Evolutionary conservation across 1,139 yeast genomes (phyloP).

Genomic region (Yamadazyma siamensis): DNA sequence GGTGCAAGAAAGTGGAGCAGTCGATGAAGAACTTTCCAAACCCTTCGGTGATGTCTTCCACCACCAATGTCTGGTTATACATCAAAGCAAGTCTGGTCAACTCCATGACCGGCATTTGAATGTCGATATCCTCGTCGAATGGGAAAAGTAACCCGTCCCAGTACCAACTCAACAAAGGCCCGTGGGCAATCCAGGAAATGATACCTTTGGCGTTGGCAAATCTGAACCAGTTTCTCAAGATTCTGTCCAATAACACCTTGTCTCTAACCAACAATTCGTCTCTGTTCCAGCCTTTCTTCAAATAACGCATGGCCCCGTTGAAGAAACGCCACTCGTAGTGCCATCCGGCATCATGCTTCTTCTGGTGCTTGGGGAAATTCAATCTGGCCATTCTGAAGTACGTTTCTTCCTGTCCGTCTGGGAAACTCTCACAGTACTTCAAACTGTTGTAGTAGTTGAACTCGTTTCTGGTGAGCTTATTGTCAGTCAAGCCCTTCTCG

Average conservation of each 20-base stretch:
- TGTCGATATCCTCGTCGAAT: conserved; percentile 37
- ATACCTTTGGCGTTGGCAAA: conserved; percentile 31
- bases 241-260: conserved; percentile 26
- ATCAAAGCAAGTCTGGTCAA: conserved; percentile 25
- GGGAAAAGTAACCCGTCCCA: conserved; percentile 38
- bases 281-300: conserved; percentile 26
- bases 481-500: conserved; percentile 12
- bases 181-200: conserved; percentile 41
- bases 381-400: conserved; percentile 35
- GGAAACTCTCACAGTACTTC: conserved; percentile 18
- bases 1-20: conserved; percentile 34
- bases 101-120: conserved; percentile 34
- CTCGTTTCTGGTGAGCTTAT: conserved; percentile 20
- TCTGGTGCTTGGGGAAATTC: conserved; percentile 19
- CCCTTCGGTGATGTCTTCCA: conserved; percentile 25
- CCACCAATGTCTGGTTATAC: conserved; percentile 36
- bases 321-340: conserved; percentile 46
- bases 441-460: conserved; percentile 25
- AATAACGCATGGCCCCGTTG: conserved; percentile 36
- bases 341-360: conserved; percentile 28
- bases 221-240: conserved; percentile 31
- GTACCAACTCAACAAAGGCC: conserved; percentile 40
- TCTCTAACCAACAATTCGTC: conserved; percentile 22
- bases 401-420: conserved; percentile 23
- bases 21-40: conserved; percentile 42